phyloP scores from a whole-genome alignment of 73 alveolate genomes.

The Paramecium tetraurelia region DNA sequence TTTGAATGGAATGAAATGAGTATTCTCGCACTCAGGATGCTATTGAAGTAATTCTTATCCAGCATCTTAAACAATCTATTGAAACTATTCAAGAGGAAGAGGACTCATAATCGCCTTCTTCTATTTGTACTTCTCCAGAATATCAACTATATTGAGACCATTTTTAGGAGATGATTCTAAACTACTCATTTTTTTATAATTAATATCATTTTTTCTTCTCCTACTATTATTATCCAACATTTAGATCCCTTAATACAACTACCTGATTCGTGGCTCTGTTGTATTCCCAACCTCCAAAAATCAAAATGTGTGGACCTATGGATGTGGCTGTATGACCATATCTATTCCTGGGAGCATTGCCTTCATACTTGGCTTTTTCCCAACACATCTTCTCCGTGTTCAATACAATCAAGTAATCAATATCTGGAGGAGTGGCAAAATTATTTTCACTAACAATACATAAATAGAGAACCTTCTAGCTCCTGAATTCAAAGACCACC shows the following conservation, averaged over 20 bases:
- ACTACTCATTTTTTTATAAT: constrained; percentile 4
- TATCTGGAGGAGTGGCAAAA: constrained; percentile 75
- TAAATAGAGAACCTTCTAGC: constrained; percentile 67
- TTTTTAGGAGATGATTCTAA: background rate
- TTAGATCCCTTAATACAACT: constrained; percentile 54
- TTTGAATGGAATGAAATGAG: constrained; percentile 22
- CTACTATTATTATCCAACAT: constrained; percentile 39
- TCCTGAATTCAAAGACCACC: constrained; percentile 92
- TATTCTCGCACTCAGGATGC: background rate
- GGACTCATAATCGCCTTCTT: background rate
- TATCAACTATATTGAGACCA: background rate
- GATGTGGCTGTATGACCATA: constrained; percentile 98
- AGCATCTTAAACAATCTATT: background rate
- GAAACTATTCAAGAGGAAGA: background rate
- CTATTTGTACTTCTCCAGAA: constrained; percentile 13
- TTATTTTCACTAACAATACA: constrained; percentile 29
- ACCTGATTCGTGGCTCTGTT: constrained; percentile 62
- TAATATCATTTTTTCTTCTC: background rate
- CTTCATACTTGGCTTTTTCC: constrained; percentile 91
- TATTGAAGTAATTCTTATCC: background rate
- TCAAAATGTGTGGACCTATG: constrained; percentile 96
- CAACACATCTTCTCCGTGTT: constrained; percentile 89
- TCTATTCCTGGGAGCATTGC: constrained; percentile 94
- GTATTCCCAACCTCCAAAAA: constrained; percentile 80
- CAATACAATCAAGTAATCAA: constrained; percentile 93